Evolutionary conservation across 2,329 filamentous ascomycete genomes (phyloP).

Genomic region (Furcasterigmium furcatum): DNA sequence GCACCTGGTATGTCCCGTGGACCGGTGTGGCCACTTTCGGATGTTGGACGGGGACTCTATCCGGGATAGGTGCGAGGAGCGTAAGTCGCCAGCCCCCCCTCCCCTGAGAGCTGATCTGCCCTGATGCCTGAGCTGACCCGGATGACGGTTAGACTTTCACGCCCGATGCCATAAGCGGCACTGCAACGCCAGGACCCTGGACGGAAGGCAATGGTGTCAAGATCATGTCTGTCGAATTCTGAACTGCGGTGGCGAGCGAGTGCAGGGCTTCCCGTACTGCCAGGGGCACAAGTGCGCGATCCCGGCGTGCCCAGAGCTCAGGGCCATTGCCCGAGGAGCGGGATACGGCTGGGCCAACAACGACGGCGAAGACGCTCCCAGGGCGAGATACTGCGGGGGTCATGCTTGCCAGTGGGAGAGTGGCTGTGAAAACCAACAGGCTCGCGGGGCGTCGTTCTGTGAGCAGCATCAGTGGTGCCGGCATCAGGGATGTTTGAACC

Average conservation of each 20-base stretch:
- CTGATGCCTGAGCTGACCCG: background rate
- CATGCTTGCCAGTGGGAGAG: conserved; percentile 8
- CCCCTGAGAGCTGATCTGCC: background rate
- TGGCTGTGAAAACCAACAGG: conserved; percentile 3
- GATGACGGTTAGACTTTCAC: conserved; percentile 5
- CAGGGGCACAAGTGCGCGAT: conserved; percentile 18
- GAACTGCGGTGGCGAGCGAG: conserved; percentile 13
- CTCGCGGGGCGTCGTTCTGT: conserved; percentile 4
- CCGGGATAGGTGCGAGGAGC: conserved; percentile 14
- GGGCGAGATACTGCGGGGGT: conserved; percentile 8
- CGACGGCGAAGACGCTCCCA: background rate
- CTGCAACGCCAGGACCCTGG: conserved; percentile 8
- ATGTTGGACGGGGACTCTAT: conserved; percentile 10
- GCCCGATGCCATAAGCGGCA: conserved; percentile 2
- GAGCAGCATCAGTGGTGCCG: conserved; percentile 6
- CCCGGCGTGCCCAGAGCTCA: conserved; percentile 11
- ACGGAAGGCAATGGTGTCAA: conserved; percentile 11
- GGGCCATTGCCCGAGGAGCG: background rate
- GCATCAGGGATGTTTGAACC: conserved; percentile 3
- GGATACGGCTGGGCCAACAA: background rate
- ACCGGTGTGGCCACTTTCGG: conserved; percentile 7
- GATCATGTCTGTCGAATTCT: conserved; percentile 18
- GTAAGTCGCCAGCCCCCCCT: conserved; percentile 13
- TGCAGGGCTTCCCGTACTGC: conserved; percentile 12
- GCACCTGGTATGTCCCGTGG: conserved; percentile 12